Evolutionary conservation across 2,329 filamentous ascomycete species (phyloP).

Genomic region (Fusarium neocosmosporiellum): DNA sequence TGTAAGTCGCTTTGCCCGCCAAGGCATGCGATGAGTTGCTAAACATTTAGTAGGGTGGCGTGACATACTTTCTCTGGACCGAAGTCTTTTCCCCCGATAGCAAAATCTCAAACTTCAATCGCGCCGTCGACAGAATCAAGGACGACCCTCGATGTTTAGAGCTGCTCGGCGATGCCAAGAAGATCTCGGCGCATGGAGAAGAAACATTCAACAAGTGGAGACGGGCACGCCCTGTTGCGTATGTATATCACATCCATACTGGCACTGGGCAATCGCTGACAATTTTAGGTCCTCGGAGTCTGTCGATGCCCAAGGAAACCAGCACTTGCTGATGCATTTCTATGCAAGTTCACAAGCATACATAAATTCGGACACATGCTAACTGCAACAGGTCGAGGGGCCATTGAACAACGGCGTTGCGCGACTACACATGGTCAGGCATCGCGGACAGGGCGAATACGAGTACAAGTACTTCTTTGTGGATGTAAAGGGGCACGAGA

Average conservation of each 20-base stretch:
- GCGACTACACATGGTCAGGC: conserved; percentile 80
- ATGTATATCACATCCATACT: conserved; percentile 30
- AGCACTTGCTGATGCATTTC: conserved; percentile 88
- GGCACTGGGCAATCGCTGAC: conserved; percentile 40
- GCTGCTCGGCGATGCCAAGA: conserved; percentile 77
- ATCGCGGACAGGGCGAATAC: conserved; percentile 72
- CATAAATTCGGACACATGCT: background rate
- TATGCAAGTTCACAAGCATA: conserved; percentile 64
- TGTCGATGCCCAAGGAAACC: conserved; percentile 78
- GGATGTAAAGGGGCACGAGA: conserved; percentile 78
- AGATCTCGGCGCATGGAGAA: conserved; percentile 86
- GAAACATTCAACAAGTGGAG: conserved; percentile 86
- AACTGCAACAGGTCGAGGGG: conserved; percentile 73
- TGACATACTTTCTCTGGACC: conserved; percentile 80
- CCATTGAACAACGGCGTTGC: conserved; percentile 79
- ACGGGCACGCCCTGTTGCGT: conserved; percentile 71
- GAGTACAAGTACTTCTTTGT: conserved; percentile 84
- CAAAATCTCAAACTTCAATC: conserved; percentile 89
- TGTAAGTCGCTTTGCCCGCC: conserved; percentile 55
- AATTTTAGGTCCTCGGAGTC: conserved; percentile 69
- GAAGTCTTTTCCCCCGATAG: conserved; percentile 88
- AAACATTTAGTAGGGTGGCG: conserved; percentile 68
- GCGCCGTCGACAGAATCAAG: conserved; percentile 83
- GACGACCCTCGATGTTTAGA: conserved; percentile 76
- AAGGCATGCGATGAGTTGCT: background rate